Base-by-base conservation (phyloP, 352 stramenopile genomes). In the Phytophthora idaei region DNA sequence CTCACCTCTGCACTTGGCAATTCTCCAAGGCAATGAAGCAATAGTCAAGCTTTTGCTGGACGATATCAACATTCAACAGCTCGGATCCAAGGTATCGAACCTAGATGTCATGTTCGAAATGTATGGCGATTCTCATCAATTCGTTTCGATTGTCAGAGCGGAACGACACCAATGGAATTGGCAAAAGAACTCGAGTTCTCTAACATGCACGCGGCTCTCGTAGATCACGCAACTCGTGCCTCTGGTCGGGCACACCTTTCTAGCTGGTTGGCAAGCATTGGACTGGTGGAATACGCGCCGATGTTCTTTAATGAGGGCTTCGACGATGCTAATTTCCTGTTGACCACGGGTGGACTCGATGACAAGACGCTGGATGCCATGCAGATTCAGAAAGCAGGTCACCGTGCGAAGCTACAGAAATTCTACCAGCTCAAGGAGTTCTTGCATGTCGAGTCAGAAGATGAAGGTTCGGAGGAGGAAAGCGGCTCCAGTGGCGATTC, bases 191-290 rank as follows among this genome's bases (percentile, higher is more conserved):
- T 89, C 3, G 73, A 74, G n/a, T 58, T 72, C 25, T 57, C 39
- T 3, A 71, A 74, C 29, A 64, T 84, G n/a, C 47, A 49, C 15
- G 48, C 78, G 21, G 17, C 85, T 9, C 66, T 90, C 12, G 44
- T 80, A 0, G 63, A 85, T 29, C 65, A 87, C 55, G 39, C 70
- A 27, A 76, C 63, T 73, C 77, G 58, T 44, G 54, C 59, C 11
- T 67, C 29, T 36, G 50, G 42, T 42, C 75, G 67, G 4, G 62
- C 75, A 17, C 67, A 82, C 37, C 72, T 95, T 46, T 64, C 69
- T 12, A 76, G 76, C 31, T 94, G 86, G 86, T 76, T 95, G 48
- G 79, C 81, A 25, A 83, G 73, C 17, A 91, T 95, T 36, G 85
- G 84, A 0, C 61, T 95, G 21, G 77, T 90, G 48, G 67, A 90